These are phyloP conservation scores for Calocera viscosa DNA, from an alignment of 768 basidiomycete species.

Conservation along the genomic window DNA sequence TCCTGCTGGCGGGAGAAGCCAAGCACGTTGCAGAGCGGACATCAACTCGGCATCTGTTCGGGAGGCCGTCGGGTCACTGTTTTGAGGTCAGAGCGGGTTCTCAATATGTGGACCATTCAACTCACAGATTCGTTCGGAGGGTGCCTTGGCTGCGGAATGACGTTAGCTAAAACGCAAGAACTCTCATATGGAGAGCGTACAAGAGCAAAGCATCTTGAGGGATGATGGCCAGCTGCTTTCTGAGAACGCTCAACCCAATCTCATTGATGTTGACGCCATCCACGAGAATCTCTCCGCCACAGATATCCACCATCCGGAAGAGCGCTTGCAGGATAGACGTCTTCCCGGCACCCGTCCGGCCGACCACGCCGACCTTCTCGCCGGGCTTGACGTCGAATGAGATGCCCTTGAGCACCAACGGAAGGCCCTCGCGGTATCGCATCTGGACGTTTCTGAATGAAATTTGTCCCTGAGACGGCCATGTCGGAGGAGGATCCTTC, in stretches of 20 bases:
- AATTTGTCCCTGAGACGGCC: constrained; percentile 28
- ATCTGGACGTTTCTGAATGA: constrained; percentile 11
- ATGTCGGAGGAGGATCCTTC: constrained; percentile 37
- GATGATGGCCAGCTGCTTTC: constrained; percentile 48
- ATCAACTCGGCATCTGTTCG: constrained; percentile 52
- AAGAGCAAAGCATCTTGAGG: constrained; percentile 55
- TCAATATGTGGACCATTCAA: constrained; percentile 7
- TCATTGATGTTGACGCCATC: constrained; percentile 42
- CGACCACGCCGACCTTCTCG: constrained; percentile 49
- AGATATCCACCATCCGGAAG: constrained; percentile 45
- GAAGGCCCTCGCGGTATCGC: constrained; percentile 49
- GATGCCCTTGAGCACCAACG: constrained; percentile 50
- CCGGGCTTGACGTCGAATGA: constrained; percentile 44
- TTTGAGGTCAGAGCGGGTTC: neutral
- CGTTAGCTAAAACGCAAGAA: neutral
- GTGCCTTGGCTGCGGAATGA: constrained; percentile 28
- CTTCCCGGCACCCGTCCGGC: constrained; percentile 37
- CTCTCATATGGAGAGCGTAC: constrained; percentile 21
- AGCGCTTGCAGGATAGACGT: constrained; percentile 22
- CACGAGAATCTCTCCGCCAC: constrained; percentile 44
- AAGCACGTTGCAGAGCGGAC: constrained; percentile 46
- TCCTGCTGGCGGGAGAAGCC: constrained; percentile 38
- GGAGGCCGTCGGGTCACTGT: constrained; percentile 41
- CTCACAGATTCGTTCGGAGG: constrained; percentile 36
- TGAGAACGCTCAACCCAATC: constrained; percentile 44